These are phyloP conservation scores for Ceratocystis harringtonii DNA, from an alignment of 2,329 filamentous ascomycete species.

Conservation along the genomic window DNA sequence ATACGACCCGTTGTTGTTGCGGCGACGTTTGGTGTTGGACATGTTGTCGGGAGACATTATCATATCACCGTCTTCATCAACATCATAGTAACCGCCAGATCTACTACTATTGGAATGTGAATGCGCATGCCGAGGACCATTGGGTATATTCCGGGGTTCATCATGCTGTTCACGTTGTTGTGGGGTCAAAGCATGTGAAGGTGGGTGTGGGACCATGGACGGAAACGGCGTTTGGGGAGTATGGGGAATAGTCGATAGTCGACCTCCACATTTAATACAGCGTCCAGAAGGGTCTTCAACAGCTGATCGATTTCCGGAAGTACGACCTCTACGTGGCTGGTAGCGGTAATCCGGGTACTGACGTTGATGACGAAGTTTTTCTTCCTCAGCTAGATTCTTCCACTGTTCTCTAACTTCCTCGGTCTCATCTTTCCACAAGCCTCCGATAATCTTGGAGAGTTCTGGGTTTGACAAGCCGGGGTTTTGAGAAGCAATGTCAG, in stretches of 20 bases:
- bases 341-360: constrained; percentile 93
- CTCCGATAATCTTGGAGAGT: constrained; percentile 92
- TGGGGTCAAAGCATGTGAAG: constrained; percentile 15
- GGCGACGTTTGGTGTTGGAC: constrained; percentile 1
- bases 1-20: neutral
- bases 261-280: constrained; percentile 58
- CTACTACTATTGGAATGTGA: constrained; percentile 5
- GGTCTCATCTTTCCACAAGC: constrained; percentile 71
- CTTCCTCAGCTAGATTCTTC: constrained; percentile 82
- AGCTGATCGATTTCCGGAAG: neutral
- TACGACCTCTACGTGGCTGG: constrained; percentile 57
- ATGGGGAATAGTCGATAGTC: constrained; percentile 46
- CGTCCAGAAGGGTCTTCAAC: constrained; percentile 36
- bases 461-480: constrained; percentile 90
- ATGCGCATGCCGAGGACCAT: neutral
- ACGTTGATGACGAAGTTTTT: constrained; percentile 75
- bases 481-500: constrained; percentile 61
- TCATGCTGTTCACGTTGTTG: neutral
- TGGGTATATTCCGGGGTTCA: neutral
- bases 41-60: constrained; percentile 1
- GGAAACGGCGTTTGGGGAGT: constrained; percentile 36
- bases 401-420: constrained; percentile 66
- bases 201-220: constrained; percentile 21
- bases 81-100: neutral
- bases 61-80: constrained; percentile 2